Conservation (phyloP, 2,329 filamentous ascomycete species). For the Dactylella cylindrospora region DNA sequence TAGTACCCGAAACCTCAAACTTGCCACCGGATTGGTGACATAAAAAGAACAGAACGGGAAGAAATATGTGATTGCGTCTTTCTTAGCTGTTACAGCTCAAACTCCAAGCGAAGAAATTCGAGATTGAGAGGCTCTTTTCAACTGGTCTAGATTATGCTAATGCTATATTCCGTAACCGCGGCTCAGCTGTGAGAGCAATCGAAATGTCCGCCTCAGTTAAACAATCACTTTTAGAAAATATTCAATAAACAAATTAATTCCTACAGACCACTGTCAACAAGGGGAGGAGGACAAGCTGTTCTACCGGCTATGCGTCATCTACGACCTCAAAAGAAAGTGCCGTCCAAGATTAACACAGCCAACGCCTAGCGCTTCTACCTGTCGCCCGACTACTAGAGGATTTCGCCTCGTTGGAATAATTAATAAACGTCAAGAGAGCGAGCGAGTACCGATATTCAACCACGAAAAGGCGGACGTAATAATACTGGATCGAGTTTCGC, state of each 20-base stretch:
- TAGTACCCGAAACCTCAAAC: conserved; percentile 4
- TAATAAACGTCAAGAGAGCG: conserved; percentile 9
- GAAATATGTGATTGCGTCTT: conserved; percentile 42
- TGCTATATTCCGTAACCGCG: no score
- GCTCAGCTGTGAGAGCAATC: no score
- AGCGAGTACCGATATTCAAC: neutral
- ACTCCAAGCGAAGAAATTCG: no score
- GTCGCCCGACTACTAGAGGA: neutral
- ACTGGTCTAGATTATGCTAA: no score
- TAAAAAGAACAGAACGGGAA: conserved; percentile 3
- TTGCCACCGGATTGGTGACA: conserved; percentile 15
- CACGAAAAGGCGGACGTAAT: conserved; percentile 28
- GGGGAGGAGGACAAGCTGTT: no score
- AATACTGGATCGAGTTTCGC: conserved; percentile 24
- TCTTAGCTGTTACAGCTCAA: no score
- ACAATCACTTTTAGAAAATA: no score
- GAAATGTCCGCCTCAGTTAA: no score
- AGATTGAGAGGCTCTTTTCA: no score
- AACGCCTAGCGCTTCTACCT: conserved; percentile 44
- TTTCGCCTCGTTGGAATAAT: conserved; percentile 15
- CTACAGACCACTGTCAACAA: no score
- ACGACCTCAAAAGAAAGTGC: conserved; percentile 12
- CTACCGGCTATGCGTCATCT: conserved; percentile 30
- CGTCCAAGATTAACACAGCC: conserved; percentile 35
- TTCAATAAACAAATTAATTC: no score